Evolutionary conservation across 2,329 filamentous ascomycete species (phyloP).

Genomic region (Seiridium cupressi): DNA sequence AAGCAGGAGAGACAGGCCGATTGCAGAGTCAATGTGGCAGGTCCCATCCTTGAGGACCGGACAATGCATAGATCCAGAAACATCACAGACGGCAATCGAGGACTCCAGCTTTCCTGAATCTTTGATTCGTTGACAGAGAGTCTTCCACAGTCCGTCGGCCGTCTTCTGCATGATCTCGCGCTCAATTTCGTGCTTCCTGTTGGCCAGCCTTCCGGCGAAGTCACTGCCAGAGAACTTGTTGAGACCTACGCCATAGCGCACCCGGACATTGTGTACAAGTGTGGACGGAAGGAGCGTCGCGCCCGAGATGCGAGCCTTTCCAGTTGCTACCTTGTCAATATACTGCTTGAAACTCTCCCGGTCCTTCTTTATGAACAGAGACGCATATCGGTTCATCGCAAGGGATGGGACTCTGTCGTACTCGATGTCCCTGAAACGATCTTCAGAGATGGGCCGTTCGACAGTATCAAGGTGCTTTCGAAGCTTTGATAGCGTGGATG

Average conservation of each 20-base stretch:
- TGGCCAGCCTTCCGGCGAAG: constrained; percentile 9
- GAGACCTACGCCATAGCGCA: not conserved
- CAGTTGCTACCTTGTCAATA: constrained; percentile 43
- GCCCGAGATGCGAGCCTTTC: constrained; percentile 51
- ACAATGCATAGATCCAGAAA: constrained; percentile 50
- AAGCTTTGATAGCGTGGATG: constrained; percentile 44
- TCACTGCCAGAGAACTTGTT: not conserved
- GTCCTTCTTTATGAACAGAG: constrained; percentile 50
- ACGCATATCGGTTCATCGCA: constrained; percentile 53
- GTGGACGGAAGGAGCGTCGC: constrained; percentile 53
- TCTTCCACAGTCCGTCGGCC: constrained; percentile 52
- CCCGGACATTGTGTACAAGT: constrained; percentile 33
- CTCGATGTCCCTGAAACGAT: constrained; percentile 47
- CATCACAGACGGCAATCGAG: constrained; percentile 57
- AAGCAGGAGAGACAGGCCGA: constrained; percentile 56
- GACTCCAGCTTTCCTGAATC: constrained; percentile 52
- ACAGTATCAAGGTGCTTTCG: constrained; percentile 52
- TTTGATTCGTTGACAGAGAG: constrained; percentile 54
- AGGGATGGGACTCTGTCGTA: constrained; percentile 56
- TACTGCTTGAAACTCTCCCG: constrained; percentile 47
- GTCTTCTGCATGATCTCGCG: constrained; percentile 33
- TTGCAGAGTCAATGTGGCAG: constrained; percentile 48
- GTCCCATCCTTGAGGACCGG: constrained; percentile 43
- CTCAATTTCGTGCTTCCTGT: constrained; percentile 25
- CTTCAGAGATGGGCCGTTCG: constrained; percentile 47